These are phyloP conservation scores for Bathelium albidoporum DNA, from an alignment of 495 filamentous ascomycete genomes.

Conservation along the genomic window DNA sequence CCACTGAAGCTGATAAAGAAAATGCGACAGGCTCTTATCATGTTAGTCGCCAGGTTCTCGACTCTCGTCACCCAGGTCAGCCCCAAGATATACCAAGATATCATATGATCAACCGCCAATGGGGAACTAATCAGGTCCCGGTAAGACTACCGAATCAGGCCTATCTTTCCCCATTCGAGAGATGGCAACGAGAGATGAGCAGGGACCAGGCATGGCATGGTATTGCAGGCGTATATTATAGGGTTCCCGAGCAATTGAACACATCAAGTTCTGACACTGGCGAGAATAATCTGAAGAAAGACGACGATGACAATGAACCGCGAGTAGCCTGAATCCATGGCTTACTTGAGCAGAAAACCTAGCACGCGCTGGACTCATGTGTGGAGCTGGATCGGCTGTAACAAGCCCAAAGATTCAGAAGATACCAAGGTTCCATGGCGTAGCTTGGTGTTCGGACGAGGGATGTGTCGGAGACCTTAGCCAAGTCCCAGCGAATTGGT, in stretches of 20 bases:
- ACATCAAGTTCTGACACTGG: neutral
- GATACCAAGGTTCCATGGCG: too few relatives aligned
- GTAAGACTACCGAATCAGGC: neutral
- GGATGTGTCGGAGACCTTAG: too few relatives aligned
- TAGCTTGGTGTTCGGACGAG: too few relatives aligned
- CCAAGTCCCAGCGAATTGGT: too few relatives aligned
- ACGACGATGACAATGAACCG: neutral
- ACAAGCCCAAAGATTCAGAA: too few relatives aligned
- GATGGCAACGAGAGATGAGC: neutral
- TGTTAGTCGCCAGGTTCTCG: too few relatives aligned
- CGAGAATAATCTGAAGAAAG: neutral
- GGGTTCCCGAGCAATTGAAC: neutral
- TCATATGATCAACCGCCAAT: neutral
- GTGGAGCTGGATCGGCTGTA: too few relatives aligned
- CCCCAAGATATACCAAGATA: neutral
- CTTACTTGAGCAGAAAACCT: too few relatives aligned
- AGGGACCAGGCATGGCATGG: neutral
- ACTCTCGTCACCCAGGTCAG: neutral
- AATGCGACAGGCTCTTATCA: too few relatives aligned
- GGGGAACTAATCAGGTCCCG: neutral
- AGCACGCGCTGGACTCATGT: too few relatives aligned
- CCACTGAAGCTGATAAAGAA: too few relatives aligned
- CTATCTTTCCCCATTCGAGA: neutral
- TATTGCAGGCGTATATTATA: neutral
- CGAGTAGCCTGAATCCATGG: too few relatives aligned